Evolutionary conservation across 257 asterid species (phyloP).

Genomic region (Fraxinus cuspidata): DNA sequence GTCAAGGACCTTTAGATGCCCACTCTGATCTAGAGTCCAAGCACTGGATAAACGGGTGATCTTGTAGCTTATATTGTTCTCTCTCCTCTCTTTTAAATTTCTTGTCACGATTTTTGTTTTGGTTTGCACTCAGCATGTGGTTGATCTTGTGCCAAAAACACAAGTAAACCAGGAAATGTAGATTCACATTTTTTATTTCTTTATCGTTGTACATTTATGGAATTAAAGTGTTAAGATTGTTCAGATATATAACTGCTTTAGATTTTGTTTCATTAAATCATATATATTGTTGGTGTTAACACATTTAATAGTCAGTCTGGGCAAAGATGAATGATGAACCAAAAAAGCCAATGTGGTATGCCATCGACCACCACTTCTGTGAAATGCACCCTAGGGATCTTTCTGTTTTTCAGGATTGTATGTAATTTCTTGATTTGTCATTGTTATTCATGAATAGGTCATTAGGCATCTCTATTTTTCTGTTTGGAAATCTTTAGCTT

Average conservation of each 20-base stretch:
- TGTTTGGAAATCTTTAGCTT: not conserved
- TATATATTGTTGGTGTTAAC: no score
- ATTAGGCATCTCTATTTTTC: not conserved
- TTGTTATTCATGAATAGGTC: no score
- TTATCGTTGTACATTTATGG: not conserved
- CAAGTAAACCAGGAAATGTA: constrained; percentile 8
- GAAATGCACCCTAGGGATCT: no score
- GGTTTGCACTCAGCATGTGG: not conserved
- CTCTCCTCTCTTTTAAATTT: constrained; percentile 4
- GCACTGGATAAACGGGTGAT: constrained; percentile 75
- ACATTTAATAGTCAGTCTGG: no score
- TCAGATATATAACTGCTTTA: no score
- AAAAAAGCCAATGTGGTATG: no score
- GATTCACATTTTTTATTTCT: constrained; percentile 12
- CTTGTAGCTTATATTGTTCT: constrained; percentile 13
- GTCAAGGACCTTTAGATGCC: constrained; percentile 54
- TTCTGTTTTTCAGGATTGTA: no score
- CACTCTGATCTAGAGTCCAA: constrained; percentile 52
- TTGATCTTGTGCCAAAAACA: not conserved
- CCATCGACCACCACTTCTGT: no score
- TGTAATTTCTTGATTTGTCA: no score
- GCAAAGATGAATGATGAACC: no score
- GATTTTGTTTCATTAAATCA: no score
- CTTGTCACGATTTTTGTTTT: not conserved
- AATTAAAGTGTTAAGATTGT: not conserved